Evolutionary conservation across 192 early-diverging fungal genomes (phyloP).

Genomic region (Backusella psychrophila): DNA sequence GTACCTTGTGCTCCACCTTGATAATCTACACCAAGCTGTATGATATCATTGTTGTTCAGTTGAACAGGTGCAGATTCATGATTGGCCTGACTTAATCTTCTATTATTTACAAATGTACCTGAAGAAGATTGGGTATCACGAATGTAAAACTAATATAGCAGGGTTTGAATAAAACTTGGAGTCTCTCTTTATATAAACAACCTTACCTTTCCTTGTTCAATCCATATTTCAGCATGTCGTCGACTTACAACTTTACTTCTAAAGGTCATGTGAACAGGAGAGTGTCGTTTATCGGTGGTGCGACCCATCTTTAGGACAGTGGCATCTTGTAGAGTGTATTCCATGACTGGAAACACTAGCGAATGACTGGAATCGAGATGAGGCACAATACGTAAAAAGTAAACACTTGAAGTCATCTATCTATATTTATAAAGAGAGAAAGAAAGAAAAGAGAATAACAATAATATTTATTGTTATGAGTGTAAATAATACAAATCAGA

Average conservation of each 20-base stretch:
- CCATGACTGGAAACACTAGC: slow-evolving; percentile 58
- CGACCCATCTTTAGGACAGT: slow-evolving; percentile 39
- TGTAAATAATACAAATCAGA: not conserved
- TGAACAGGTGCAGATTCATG: slow-evolving; percentile 80
- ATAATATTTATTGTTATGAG: not conserved
- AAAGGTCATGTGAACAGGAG: slow-evolving; percentile 62
- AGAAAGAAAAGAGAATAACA: not conserved
- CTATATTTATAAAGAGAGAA: not conserved
- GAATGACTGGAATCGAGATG: slow-evolving; percentile 53
- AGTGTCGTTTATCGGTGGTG: slow-evolving; percentile 35
- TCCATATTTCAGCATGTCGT: slow-evolving; percentile 87
- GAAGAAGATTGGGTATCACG: slow-evolving; percentile 96
- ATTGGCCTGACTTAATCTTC: slow-evolving; percentile 82
- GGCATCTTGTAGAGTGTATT: slow-evolving; percentile 33
- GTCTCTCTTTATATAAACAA: too few relatives aligned
- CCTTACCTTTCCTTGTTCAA: slow-evolving; percentile 43
- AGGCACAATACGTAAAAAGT: slow-evolving; percentile 51
- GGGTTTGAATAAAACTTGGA: not conserved
- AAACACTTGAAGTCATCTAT: not conserved
- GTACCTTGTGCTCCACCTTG: slow-evolving; percentile 87
- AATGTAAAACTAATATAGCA: slow-evolving; percentile 71
- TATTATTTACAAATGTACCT: slow-evolving; percentile 96
- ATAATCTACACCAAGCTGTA: slow-evolving; percentile 97
- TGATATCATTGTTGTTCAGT: slow-evolving; percentile 86
- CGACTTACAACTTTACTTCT: slow-evolving; percentile 84